These are phyloP conservation scores for sweet orange (Citrus sinensis) DNA, from an alignment of 345 rosid genomes.

Conservation along the genomic window DNA sequence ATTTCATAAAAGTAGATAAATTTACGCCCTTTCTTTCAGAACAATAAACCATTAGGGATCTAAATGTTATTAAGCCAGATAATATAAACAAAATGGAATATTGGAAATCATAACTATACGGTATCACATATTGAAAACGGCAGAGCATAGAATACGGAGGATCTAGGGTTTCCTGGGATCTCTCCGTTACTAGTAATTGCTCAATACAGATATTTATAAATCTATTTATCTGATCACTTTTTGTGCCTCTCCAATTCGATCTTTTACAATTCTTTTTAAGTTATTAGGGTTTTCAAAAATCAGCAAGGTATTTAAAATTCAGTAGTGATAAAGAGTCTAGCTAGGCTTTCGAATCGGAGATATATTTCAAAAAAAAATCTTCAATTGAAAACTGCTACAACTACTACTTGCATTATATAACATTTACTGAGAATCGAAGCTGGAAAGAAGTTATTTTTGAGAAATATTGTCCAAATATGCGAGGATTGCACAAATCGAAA, in stretches of 20 bases:
- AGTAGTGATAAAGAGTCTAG: not conserved
- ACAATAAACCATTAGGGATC: not conserved
- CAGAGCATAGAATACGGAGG: slow-evolving; percentile 32
- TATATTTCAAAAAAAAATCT: not conserved
- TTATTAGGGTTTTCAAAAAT: slow-evolving; percentile 27
- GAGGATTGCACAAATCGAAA: slow-evolving; percentile 73
- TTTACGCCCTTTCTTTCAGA: not conserved
- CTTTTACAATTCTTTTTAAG: not conserved
- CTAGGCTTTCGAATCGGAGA: slow-evolving; percentile 22
- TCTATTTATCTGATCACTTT: slow-evolving; percentile 9
- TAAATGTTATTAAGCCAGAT: not conserved
- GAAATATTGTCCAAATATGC: slow-evolving; percentile 6
- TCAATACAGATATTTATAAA: not conserved
- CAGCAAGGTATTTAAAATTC: slow-evolving; percentile 6
- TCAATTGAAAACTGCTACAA: not conserved
- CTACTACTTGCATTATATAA: slow-evolving; percentile 4
- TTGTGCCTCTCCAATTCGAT: not conserved
- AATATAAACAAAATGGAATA: not conserved
- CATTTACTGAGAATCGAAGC: slow-evolving; percentile 30
- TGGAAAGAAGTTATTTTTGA: slow-evolving; percentile 15
- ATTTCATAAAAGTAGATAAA: too few species aligned
- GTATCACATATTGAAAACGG: slow-evolving; percentile 19
- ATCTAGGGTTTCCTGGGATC: slow-evolving; percentile 65
- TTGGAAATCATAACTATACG: not conserved
- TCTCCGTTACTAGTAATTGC: slow-evolving; percentile 16